These are phyloP conservation scores for Fomitiporia mediterranea DNA, from an alignment of 1,284 basidiomycete genomes.

Conservation along the genomic window DNA sequence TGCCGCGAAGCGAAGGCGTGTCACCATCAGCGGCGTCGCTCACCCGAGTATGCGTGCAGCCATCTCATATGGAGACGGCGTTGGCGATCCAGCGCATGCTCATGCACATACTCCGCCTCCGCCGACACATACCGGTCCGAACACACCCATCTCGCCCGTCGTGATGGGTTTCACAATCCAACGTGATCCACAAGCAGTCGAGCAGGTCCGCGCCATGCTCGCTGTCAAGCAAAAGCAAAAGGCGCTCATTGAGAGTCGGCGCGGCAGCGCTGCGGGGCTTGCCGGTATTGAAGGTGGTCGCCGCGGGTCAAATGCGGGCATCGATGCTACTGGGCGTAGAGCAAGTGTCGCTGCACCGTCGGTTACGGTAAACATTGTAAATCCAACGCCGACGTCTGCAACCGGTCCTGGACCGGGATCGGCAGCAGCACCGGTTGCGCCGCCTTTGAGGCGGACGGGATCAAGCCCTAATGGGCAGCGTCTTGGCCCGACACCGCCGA, in stretches of 20 bases:
- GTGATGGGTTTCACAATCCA: conserved; percentile 57
- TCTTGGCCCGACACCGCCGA: conserved; percentile 8
- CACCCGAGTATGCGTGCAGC: conserved; percentile 29
- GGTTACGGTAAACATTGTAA: conserved; percentile 18
- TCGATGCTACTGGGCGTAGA: conserved; percentile 1
- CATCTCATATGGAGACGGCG: not conserved
- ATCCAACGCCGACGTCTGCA: conserved; percentile 18
- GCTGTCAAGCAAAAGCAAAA: conserved; percentile 66
- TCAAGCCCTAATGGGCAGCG: conserved; percentile 8
- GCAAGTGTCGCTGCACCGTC: conserved; percentile 13
- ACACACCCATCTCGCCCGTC: conserved; percentile 57
- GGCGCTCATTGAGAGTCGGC: conserved; percentile 60
- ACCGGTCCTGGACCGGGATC: conserved; percentile 6
- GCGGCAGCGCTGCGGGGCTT: conserved; percentile 50
- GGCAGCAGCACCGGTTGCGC: not conserved
- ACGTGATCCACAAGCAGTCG: conserved; percentile 50
- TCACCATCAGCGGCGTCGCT: conserved; percentile 59
- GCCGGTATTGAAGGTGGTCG: not conserved
- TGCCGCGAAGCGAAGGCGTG: conserved; percentile 61
- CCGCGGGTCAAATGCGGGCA: conserved; percentile 13
- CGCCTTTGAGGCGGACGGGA: conserved; percentile 1
- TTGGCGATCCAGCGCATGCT: conserved; percentile 31
- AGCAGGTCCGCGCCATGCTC: conserved; percentile 59
- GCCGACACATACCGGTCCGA: conserved; percentile 13
- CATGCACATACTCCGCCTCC: conserved; percentile 40